phyloP scores from a whole-genome alignment of 176 grass and related monocot species.

The Themeda triandra region DNA sequence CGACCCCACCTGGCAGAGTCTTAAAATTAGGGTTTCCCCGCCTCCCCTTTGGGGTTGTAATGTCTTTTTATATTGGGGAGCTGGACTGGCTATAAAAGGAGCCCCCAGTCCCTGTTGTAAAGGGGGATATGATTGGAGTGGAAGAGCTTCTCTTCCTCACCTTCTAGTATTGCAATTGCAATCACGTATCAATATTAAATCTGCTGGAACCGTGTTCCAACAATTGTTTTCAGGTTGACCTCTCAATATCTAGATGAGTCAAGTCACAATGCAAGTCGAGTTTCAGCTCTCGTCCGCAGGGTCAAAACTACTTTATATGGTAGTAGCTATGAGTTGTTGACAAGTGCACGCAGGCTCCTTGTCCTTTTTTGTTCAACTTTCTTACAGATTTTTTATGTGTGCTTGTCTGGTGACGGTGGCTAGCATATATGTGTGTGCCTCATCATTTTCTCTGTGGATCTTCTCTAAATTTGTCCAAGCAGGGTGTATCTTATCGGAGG shows the following conservation, averaged over 20 bases:
- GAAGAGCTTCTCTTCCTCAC: no score
- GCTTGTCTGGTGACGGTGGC: background rate
- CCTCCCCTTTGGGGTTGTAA: no score
- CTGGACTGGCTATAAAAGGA: no score
- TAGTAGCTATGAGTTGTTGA: conserved; percentile 35
- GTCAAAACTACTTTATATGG: background rate
- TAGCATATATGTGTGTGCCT: background rate
- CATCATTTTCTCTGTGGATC: background rate
- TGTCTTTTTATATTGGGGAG: no score
- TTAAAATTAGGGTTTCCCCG: no score
- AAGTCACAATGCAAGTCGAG: background rate
- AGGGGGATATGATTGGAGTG: no score
- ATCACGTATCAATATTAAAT: no score
- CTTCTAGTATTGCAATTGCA: no score
- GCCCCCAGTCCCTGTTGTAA: no score
- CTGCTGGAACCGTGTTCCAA: no score
- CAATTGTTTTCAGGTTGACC: conserved; percentile 17
- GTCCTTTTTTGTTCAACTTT: background rate
- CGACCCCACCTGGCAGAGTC: no score
- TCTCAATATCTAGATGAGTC: conserved; percentile 13
- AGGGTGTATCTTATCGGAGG: background rate
- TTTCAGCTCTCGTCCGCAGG: background rate
- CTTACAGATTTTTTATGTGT: background rate
- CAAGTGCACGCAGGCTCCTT: background rate
- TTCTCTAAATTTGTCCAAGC: background rate